phyloP scores from a whole-genome alignment of 257 asterid genomes.

The Solanum paucissectum region DNA sequence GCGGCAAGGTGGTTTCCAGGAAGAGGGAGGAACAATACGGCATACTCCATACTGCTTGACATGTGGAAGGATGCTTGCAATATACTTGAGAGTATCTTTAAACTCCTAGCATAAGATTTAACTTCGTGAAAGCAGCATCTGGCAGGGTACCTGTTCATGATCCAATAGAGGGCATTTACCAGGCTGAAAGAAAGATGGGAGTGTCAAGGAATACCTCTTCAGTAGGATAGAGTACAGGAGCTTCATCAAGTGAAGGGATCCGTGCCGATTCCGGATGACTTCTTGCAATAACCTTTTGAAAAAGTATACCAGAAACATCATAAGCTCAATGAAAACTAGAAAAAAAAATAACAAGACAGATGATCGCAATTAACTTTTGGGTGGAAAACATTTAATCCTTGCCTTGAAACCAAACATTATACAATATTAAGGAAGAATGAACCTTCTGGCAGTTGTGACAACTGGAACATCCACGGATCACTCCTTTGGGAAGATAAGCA shows the following conservation, averaged over 20 bases:
- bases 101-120: constrained; percentile 62
- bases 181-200: neutral
- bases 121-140: constrained; percentile 23
- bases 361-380: neutral
- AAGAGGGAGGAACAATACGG: constrained; percentile 87
- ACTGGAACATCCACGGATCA: constrained; percentile 57
- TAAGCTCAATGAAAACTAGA: neutral
- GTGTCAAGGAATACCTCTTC: constrained; percentile 46
- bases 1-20: constrained; percentile 59
- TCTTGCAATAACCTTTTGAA: constrained; percentile 54
- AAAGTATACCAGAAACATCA: neutral
- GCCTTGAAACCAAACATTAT: neutral
- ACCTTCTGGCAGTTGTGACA: constrained; percentile 56
- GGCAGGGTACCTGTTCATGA: neutral
- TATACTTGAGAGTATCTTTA: constrained; percentile 55
- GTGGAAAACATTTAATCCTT: neutral
- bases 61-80: constrained; percentile 46
- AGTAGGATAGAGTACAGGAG: constrained; percentile 63
- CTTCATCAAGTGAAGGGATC: constrained; percentile 55
- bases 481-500: constrained; percentile 61
- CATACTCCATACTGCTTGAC: constrained; percentile 72
- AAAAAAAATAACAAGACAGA: neutral
- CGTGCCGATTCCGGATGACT: constrained; percentile 48
- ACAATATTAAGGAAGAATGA: neutral
- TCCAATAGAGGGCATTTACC: neutral